Evolutionary conservation across 148 eudicot species (phyloP).

Genomic region (Suaeda aralocaspica): DNA sequence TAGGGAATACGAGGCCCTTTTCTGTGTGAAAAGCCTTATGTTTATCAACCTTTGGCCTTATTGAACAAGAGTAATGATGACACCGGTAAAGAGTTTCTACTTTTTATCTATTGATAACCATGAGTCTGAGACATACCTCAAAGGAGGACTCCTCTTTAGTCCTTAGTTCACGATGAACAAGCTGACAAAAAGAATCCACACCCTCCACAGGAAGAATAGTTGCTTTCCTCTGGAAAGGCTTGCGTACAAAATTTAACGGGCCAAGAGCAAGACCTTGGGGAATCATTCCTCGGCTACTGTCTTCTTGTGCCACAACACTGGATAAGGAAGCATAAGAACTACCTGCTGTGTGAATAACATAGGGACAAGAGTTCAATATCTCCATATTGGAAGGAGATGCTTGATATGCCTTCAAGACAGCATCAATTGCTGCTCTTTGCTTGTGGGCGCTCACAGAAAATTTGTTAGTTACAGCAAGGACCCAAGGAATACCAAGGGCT

Average conservation of each 20-base stretch:
- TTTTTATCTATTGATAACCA: not conserved
- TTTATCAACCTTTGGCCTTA: not conserved
- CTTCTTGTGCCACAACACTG: slow-evolving; percentile 35
- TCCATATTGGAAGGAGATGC: slow-evolving; percentile 73
- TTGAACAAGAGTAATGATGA: not conserved
- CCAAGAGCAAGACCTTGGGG: slow-evolving; percentile 47
- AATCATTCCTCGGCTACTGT: slow-evolving; percentile 38
- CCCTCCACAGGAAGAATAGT: slow-evolving; percentile 86
- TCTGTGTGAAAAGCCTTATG: not conserved
- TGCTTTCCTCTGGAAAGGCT: slow-evolving; percentile 83
- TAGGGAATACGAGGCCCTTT: too few species aligned
- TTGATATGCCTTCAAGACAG: slow-evolving; percentile 76
- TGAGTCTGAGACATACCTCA: slow-evolving; percentile 43
- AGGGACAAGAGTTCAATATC: slow-evolving; percentile 80
- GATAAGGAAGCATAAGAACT: slow-evolving; percentile 45
- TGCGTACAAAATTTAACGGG: slow-evolving; percentile 61
- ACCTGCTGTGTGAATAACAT: slow-evolving; percentile 69
- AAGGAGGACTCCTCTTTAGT: slow-evolving; percentile 71
- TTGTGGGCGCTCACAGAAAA: slow-evolving; percentile 93
- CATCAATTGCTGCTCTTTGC: slow-evolving; percentile 66
- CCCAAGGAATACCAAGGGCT: slow-evolving; percentile 96
- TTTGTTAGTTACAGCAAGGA: slow-evolving; percentile 89
- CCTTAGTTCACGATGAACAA: slow-evolving; percentile 65
- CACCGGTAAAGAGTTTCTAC: not conserved
- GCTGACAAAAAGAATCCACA: slow-evolving; percentile 62